Base-by-base conservation (phyloP, 441 rosid genomes). In the Populus trichocarpa region DNA sequence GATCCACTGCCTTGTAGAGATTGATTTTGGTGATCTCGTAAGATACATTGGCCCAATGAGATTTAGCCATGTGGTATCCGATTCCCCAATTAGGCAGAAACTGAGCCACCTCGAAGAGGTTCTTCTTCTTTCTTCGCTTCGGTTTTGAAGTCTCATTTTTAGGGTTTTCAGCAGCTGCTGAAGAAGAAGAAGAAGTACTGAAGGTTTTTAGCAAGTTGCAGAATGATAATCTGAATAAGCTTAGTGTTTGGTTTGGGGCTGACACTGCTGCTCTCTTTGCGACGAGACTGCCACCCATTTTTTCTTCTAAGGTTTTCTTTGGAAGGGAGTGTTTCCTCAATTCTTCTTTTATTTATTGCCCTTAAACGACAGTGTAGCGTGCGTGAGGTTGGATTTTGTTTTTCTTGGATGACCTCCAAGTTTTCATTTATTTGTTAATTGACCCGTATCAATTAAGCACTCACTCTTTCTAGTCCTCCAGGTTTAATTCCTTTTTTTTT, bases 61-160 rank as follows among this genome's bases (percentile, higher is more conserved):
- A 88, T 86, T 95, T 92, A 65, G 99, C 95, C 95, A 92, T 83
- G 84, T 92, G 94, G 79, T 88, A 93, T 16, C 97, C 98, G 69
- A 93, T 74, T 28, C 99, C 99, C 98, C 97, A 92, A 67, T 90
- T 87, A 72, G 99, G 97, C 74, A 93, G 82, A 75, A 93, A 93
- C 89, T 92, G 98, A 68, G 92, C 94, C 4, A 93, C 97, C 76
- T 95, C 98, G 82, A 95, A 87, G 13, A 95, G 81, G 76, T 92
- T 95, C 89, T 95, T 95, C 93, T 89, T 95, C 93, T 87, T 95
- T 66, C 75, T 95, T 26, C 90, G 84, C 32, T 30, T 30, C 32
- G 32, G 32, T 30, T 30, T 3, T 30, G 32, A 30, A 30, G 32
- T 30, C 32, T 30, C 32, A 30, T 30, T 30, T 30, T 30, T 30